Base-by-base conservation (phyloP, 73 alveolate species). In the Urostyla sp. region DNA sequence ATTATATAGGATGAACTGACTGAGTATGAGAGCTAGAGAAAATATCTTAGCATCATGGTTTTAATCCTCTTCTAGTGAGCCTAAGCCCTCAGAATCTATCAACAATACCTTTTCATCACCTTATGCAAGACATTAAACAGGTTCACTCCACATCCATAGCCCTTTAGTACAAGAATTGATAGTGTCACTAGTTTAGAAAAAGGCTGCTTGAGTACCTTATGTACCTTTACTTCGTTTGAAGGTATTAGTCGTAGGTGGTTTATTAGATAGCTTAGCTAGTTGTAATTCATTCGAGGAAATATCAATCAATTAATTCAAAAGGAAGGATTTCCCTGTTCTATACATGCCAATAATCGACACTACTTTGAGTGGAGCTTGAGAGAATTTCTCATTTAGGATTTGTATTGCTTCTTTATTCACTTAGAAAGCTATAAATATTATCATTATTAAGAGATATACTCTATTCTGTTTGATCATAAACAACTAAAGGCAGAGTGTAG, bases 261-360 rank as follows among this genome's bases (percentile, higher is more conserved):
- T 50, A 5, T 16, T 50, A 16, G 23, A 50, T 50, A 18, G 61
- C 6, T 50, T 50, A 18, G 35, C 13, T n/a, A 7, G 13, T 26
- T 55, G 72, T 16, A 16, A 16, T 15, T 18, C 11, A 6, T n/a
- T 44, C 8, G 79, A 63, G 45, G 40, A 16, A 24, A 43, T 15
- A 23, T 63, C 90, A 45, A 90, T 67, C 7, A 96, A 87, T 84
- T 92, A 78, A 87, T 96, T 96, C 92, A 96, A 92, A 55, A 96
- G 91, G 89, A 91, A 96, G 38, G 97, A 84, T 82, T 96, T 96
- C 21, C 99, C 99, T 54, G 99, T 95, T 53, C 99, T 75, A 58
- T 96, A 95, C 97, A 93, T 72, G 36, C 99, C 99, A 75, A 98
- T 98, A 16, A 96, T 96, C 23, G 96, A 90, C 16, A 96, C 91